phyloP scores from a whole-genome alignment of 257 asterid genomes.

The Fraxinus pennsylvanica region DNA sequence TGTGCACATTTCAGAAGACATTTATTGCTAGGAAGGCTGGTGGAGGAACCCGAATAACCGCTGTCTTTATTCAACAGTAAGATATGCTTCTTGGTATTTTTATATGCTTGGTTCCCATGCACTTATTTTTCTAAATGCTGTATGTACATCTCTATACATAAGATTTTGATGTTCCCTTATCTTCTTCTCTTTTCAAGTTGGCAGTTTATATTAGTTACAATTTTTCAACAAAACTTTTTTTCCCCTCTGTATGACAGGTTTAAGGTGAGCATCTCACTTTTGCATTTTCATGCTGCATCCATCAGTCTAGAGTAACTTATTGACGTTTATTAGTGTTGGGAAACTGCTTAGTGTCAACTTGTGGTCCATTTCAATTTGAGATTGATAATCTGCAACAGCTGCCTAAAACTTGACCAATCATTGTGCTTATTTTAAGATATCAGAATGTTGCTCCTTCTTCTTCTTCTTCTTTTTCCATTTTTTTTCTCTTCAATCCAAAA shows the following conservation, averaged over 20 bases:
- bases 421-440: background rate
- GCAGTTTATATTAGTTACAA: slow-evolving; percentile 26
- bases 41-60: slow-evolving; percentile 39
- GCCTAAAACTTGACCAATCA: background rate
- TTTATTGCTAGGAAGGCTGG: slow-evolving; percentile 38
- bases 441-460: background rate
- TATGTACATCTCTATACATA: background rate
- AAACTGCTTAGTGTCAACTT: slow-evolving; percentile 21
- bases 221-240: background rate
- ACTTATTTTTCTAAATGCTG: background rate
- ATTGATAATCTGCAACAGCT: background rate
- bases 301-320: background rate
- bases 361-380: slow-evolving; percentile 16
- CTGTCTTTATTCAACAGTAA: slow-evolving; percentile 28
- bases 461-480: no score
- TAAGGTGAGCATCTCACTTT: background rate
- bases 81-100: slow-evolving; percentile 25
- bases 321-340: background rate
- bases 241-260: background rate
- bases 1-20: slow-evolving; percentile 39
- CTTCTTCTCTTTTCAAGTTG: slow-evolving; percentile 35
- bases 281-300: background rate
- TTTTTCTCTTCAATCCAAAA: no score
- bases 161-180: slow-evolving; percentile 9
- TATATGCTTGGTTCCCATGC: background rate